Evolutionary conservation across 2,329 filamentous ascomycete species (phyloP), one percentile per base, ranked within the genome.

Genomic region (Aplosporella prunicola): DNA sequence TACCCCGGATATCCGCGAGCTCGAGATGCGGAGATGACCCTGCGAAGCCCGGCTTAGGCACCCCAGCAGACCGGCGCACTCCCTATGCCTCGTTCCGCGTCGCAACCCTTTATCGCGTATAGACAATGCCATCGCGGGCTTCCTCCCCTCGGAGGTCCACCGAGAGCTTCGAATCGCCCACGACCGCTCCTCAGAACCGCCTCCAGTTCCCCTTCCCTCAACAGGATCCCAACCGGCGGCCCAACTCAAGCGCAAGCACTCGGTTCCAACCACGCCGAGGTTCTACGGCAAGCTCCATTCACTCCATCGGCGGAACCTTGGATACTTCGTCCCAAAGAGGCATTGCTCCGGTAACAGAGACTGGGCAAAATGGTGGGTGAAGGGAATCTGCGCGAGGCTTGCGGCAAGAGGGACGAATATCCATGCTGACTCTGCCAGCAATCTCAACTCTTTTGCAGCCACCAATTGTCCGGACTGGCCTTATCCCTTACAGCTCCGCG

Each of bases 401-500:
- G 9, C 32, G 11, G 11, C 20, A 13, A 15, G 5, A 14, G 13
- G 26, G 20, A n/a, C n/a, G n/a, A n/a, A n/a, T n/a, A n/a, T 26
- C 16, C n/a, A 17, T 13, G 32, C 40, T 45, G 27, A 42, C 6
- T 13, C 4, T 27, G 13, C 13, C 39, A 85, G 82, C 91, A 44
- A 96, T 96, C 50, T 94, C 88, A 7, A 93, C 86, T 1, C 72
- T 96, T n/a, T 73, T 96, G 4, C 84, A 93, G 53, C 81, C 86
- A 18, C 85, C 89, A 3, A 93, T 94, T 47, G 78, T 93, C 40
- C 78, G 89, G 46, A 93, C 88, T 2, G 88, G 89, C 40, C 72
- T 94, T 33, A 70, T 87, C 38, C 82, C 88, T 15, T 82, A 93
- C 58, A 81, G 80, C 1, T 70, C 79, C 2, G 77, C 81, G 3